These are phyloP conservation scores for Ascocoryne sarcoides DNA, from an alignment of 2,329 filamentous ascomycete genomes.

Conservation along the genomic window DNA sequence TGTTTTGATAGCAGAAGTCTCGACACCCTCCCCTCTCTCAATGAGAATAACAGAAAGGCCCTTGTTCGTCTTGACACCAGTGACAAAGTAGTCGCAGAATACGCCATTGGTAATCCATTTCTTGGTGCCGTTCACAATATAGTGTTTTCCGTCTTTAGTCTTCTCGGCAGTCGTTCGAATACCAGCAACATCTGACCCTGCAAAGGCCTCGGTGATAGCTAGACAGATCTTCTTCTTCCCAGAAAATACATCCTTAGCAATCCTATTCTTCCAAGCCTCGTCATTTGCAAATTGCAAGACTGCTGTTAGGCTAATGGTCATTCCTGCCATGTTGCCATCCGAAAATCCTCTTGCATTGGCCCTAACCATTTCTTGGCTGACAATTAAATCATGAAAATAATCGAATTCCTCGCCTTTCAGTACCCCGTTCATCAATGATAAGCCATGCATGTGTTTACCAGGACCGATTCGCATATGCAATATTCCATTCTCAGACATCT, in stretches of 20 bases:
- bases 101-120: slow-evolving; percentile 83
- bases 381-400: slow-evolving; percentile 76
- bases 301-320: slow-evolving; percentile 74
- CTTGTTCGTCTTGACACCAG: slow-evolving; percentile 69
- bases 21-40: slow-evolving; percentile 62
- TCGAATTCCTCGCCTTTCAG: slow-evolving; percentile 75
- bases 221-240: slow-evolving; percentile 85
- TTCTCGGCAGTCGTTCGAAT: slow-evolving; percentile 71
- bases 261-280: slow-evolving; percentile 52
- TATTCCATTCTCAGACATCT: slow-evolving; percentile 65
- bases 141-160: slow-evolving; percentile 62
- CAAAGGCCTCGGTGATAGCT: slow-evolving; percentile 83
- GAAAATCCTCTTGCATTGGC: slow-evolving; percentile 71
- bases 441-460: slow-evolving; percentile 70
- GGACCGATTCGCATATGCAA: slow-evolving; percentile 78
- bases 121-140: slow-evolving; percentile 67
- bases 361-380: slow-evolving; percentile 63
- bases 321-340: slow-evolving; percentile 79
- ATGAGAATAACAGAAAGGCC: slow-evolving; percentile 72
- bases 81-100: slow-evolving; percentile 77
- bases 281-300: slow-evolving; percentile 72
- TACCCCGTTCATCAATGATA: slow-evolving; percentile 57
- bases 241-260: slow-evolving; percentile 64
- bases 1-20: slow-evolving; percentile 72
- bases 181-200: slow-evolving; percentile 73